A percentile compares a stretch with the other conserved stretches of the same genome.
Evolutionary conservation across 768 basidiomycete species (phyloP).

Genomic region (Podaxis sp.): DNA sequence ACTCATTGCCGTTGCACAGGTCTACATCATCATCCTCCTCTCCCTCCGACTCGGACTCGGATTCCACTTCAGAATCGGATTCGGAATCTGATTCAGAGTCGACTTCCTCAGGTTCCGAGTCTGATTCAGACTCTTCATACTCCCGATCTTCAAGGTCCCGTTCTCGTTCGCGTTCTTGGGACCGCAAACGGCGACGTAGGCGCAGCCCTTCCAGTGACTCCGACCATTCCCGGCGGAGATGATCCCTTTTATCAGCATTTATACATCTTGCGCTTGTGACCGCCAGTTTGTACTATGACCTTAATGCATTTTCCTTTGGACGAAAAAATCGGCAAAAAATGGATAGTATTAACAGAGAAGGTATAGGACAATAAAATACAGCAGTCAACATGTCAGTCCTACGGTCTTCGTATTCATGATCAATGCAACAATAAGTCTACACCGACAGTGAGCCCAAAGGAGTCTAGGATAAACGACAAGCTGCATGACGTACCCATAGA

Average conservation of each 20-base stretch:
- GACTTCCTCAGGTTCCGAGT: slow-evolving; percentile 34
- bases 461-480: not conserved
- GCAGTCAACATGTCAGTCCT: slow-evolving; percentile 6
- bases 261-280: not conserved
- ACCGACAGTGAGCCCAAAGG: not conserved
- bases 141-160: slow-evolving; percentile 26
- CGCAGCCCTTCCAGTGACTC: slow-evolving; percentile 14
- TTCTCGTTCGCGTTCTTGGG: slow-evolving; percentile 16
- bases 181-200: slow-evolving; percentile 19
- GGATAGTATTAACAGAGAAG: slow-evolving; percentile 8
- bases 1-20: slow-evolving; percentile 13
- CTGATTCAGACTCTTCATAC: slow-evolving; percentile 32
- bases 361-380: slow-evolving; percentile 9
- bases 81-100: slow-evolving; percentile 43
- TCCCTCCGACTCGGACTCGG: slow-evolving; percentile 42
- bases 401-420: slow-evolving; percentile 77
- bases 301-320: not conserved
- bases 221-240: slow-evolving; percentile 2
- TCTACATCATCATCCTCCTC: slow-evolving; percentile 27
- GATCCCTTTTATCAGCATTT: not conserved
- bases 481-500: slow-evolving; percentile 66
- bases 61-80: slow-evolving; percentile 42
- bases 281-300: not conserved
- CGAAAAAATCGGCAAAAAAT: not conserved
- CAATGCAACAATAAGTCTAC: slow-evolving; percentile 81